These are phyloP conservation scores for Domatiomyces globalis DNA, from an alignment of 2,329 filamentous ascomycete genomes.

Conservation along the genomic window DNA sequence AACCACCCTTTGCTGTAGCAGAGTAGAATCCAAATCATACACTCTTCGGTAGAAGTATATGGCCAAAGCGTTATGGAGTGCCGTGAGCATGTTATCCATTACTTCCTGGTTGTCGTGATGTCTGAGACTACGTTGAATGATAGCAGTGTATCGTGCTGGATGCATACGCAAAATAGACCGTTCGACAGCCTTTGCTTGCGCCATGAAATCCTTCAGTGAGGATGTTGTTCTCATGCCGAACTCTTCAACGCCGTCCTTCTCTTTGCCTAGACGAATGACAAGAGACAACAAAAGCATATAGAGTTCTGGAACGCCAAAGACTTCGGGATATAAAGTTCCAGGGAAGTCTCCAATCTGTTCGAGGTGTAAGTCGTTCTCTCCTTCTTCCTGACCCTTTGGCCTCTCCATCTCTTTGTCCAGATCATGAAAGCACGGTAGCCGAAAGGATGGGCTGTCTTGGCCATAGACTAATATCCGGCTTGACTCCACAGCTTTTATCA, in stretches of 20 bases:
- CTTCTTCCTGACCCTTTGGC: conserved; percentile 26
- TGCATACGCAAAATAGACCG: conserved; percentile 20
- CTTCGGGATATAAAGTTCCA: conserved; percentile 31
- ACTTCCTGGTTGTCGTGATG: conserved; percentile 8
- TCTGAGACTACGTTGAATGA: not conserved
- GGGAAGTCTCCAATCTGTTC: conserved; percentile 28
- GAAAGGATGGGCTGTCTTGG: conserved; percentile 23
- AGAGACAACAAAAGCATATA: conserved; percentile 30
- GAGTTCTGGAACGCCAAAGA: conserved; percentile 33
- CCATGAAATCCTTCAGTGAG: conserved; percentile 21
- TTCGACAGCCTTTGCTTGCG: conserved; percentile 24
- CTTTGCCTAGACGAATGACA: conserved; percentile 31
- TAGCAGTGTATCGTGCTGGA: not conserved
- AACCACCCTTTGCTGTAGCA: conserved; percentile 27
- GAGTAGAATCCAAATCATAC: conserved; percentile 28
- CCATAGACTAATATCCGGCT: conserved; percentile 3
- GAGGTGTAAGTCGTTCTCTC: conserved; percentile 33
- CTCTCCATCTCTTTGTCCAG: conserved; percentile 22
- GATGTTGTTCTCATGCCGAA: conserved; percentile 5
- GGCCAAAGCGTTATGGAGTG: conserved; percentile 31
- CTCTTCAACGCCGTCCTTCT: conserved; percentile 25
- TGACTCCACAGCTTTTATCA: conserved; percentile 4
- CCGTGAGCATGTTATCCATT: conserved; percentile 23
- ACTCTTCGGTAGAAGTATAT: conserved; percentile 36
- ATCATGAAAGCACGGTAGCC: conserved; percentile 20